phyloP scores from a whole-genome alignment of 1,139 yeast species.

The Candida glucosophila region DNA sequence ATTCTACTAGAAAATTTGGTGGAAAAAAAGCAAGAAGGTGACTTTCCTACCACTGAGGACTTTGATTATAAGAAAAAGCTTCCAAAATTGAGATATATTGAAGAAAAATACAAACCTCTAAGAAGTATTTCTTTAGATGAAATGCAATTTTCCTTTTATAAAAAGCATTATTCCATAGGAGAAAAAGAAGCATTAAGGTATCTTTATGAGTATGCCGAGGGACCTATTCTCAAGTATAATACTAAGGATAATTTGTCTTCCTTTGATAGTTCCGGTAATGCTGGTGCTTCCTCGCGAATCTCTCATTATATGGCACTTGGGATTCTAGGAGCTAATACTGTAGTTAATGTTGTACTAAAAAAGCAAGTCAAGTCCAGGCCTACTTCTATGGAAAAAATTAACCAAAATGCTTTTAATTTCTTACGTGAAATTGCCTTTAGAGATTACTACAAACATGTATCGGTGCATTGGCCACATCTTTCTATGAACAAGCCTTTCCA shows the following conservation, averaged over 20 bases:
- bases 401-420: conserved; percentile 30
- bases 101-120: too few species aligned
- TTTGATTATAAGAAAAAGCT: conserved; percentile 3
- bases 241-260: too few species aligned
- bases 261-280: too few species aligned
- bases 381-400: conserved; percentile 20
- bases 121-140: conserved; percentile 31
- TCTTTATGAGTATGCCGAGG: conserved; percentile 15
- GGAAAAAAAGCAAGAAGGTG: neutral
- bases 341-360: conserved; percentile 20
- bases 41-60: neutral
- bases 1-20: too few species aligned
- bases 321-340: conserved; percentile 31
- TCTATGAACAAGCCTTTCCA: conserved; percentile 44
- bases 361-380: conserved; percentile 12
- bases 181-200: conserved; percentile 21
- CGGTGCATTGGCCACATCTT: conserved; percentile 42
- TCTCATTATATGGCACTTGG: conserved; percentile 43
- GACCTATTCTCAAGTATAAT: too few species aligned
- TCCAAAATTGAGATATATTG: conserved; percentile 8
- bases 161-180: conserved; percentile 17
- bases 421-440: conserved; percentile 51
- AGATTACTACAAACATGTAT: conserved; percentile 44
- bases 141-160: conserved; percentile 25
- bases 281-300: conserved; percentile 30